phyloP scores from a whole-genome alignment of 169 alveolate genomes.

The Eimeria falciformis region DNA sequence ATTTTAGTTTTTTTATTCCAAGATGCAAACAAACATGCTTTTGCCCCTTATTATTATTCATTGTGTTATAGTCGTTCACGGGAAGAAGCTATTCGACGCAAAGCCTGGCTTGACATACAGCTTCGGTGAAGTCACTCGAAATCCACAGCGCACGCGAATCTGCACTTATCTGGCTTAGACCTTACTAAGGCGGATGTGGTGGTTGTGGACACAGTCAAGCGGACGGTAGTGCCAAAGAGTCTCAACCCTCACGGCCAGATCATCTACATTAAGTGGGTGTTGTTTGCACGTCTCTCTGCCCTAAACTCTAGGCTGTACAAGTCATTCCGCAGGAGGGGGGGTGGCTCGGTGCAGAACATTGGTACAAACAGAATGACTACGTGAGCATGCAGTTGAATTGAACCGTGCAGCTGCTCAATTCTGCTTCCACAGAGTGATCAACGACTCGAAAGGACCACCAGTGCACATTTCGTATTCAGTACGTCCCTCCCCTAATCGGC shows the following conservation, averaged over 20 bases:
- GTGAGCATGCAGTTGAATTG: neutral
- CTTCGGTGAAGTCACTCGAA: neutral
- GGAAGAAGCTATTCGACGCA: slow-evolving; percentile 9
- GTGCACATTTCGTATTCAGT: slow-evolving; percentile 32
- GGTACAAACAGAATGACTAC: slow-evolving; percentile 39
- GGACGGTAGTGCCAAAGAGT: slow-evolving; percentile 22
- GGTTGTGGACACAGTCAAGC: slow-evolving; percentile 9
- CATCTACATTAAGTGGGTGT: slow-evolving; percentile 31
- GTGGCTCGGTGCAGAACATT: slow-evolving; percentile 7
- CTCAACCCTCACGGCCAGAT: slow-evolving; percentile 37
- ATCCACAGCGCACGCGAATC: neutral
- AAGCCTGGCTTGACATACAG: neutral
- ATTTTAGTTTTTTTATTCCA: neutral
- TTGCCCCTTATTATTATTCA: neutral
- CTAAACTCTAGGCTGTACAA: neutral
- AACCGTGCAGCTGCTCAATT: neutral
- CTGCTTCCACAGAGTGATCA: neutral
- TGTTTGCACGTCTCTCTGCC: neutral
- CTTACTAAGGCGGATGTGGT: slow-evolving; percentile 7
- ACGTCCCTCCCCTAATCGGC: neutral
- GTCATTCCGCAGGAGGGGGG: neutral
- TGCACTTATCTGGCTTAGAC: neutral
- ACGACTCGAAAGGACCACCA: slow-evolving; percentile 22
- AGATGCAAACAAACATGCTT: neutral
- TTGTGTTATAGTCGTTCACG: neutral